Base-by-base conservation (phyloP, 2,329 filamentous ascomycete genomes). In the Aureobasidium sp. region DNA sequence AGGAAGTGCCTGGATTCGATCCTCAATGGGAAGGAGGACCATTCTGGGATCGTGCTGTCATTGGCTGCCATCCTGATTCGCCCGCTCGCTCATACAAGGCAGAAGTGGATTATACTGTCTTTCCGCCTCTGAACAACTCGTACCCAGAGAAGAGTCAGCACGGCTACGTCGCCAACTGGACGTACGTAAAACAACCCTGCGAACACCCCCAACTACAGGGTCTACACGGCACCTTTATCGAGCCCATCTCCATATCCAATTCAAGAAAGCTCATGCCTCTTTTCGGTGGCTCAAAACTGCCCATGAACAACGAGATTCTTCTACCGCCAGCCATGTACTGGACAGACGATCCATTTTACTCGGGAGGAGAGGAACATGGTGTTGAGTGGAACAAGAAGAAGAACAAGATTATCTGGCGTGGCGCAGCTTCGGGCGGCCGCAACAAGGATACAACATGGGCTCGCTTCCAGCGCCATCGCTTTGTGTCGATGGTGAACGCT, bases 401-500 rank as follows among this genome's bases (percentile, higher is more conserved):
- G 8, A 66, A 74, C 49, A 68, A 67, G 3, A 64, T 77, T 16
- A 69, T 79, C 13, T 82, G 80, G 80, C 75, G 79, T 45, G 80
- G 80, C 10, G 71, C 70, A 7, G 78, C 78, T 7, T 75, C 74
- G 4, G 79, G 79, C 2, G 80, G 79, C 2, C 72, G 77, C 6
- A 78, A 79, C 65, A 73, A 69, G 27, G 68, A 69, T 30, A 71
- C 79, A 32, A 90, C 86, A 67, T 91, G 88, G 88, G 82, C 78
- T 11, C 82, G 84, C 0, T 91, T 90, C 68, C 88, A 91, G 65
- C 83, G 88, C 3, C 88, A 91, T 69, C 86, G 89, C 2, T 89
- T 91, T 69, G 81, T 90, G 2, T 79, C 84, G 49, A 88, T 91
- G 85, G 81, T 86, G 68, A 91, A 91, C 67, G 81, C 78, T 11